Conservation (phyloP, 2,329 filamentous ascomycete species). For the Monilinia laxa region DNA sequence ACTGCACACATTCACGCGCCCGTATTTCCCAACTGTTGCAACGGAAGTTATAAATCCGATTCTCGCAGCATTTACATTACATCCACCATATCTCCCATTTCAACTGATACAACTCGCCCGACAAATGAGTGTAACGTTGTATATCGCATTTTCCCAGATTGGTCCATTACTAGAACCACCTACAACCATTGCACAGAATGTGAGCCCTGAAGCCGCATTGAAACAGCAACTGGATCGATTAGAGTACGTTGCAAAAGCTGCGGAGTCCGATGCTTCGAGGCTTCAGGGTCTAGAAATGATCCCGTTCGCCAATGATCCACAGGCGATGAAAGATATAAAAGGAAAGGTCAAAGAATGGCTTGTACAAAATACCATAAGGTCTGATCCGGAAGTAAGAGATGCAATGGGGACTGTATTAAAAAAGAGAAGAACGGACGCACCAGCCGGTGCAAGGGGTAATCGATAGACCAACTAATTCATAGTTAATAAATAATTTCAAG, state of each 20-base stretch:
- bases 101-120: constrained; percentile 76
- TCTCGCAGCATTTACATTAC: constrained; percentile 42
- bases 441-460: constrained; percentile 53
- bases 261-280: constrained; percentile 68
- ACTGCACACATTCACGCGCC: constrained; percentile 55
- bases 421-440: constrained; percentile 60
- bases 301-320: constrained; percentile 74
- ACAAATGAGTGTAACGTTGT: constrained; percentile 73
- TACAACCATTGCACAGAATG: constrained; percentile 35
- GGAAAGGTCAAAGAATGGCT: constrained; percentile 81
- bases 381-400: constrained; percentile 77
- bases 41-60: constrained; percentile 48
- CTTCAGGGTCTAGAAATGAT: constrained; percentile 76
- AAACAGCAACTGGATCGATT: constrained; percentile 67
- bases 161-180: constrained; percentile 60
- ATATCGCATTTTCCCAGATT: constrained; percentile 80
- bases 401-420: constrained; percentile 69
- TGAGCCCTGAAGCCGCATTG: constrained; percentile 50
- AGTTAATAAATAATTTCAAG: not conserved
- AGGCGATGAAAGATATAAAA: constrained; percentile 62
- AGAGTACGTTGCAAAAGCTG: constrained; percentile 55
- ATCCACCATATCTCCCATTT: constrained; percentile 75
- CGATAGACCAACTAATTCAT: constrained; percentile 29
- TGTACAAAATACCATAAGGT: constrained; percentile 79
- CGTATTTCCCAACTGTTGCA: constrained; percentile 50